Evolutionary conservation across 202 grass and related monocot species (phyloP), one percentile per base, ranked within the genome.

Genomic region (Brachypodium distachyon): DNA sequence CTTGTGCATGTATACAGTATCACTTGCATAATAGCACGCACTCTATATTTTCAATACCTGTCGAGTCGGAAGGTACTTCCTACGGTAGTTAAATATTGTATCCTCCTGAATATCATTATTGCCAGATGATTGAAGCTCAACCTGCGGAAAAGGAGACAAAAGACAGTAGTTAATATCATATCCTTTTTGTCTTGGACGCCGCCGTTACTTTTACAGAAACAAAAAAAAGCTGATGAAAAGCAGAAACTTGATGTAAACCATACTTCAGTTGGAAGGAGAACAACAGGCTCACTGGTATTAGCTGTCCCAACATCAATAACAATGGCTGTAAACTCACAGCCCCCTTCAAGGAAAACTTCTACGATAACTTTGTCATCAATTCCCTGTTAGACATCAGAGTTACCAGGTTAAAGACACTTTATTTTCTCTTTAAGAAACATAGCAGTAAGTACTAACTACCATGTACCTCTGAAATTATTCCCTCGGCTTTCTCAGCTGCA

Each of bases 231-330:
- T 6, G 3, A 41, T 22, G 9, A 31, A 52, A 51, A 53, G 58
- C 19, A 22, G 12, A 69, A 40, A 40, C 12, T 36, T 57, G 9
- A 64, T 36, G 41, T 9, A 33, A 31, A 42, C 18, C 14, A 70
- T 84, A 97, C 89, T 84, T 97, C 91, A 39, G 91, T 97, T 61
- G 94, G 94, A 72, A 97, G 89, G 41, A 97, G 80, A 85, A 88
- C 91, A 73, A 97, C 52, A 83, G 91, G 94, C 37, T 81, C 75
- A 51, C 67, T 63, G 28, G 87, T 83, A 87, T 68, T 79, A 87
- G 54, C 72, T 53, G 84, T 57, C 17, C 94, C 91, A 46, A 78
- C 86, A 90, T 97, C 91, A 84, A 97, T 47, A 52, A 94, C 82
- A 28, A 94, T 97, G 17, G 94, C 87, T 72, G 91, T 94, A 81